Conservation (phyloP, 2,329 filamentous ascomycete species). For the Epichloe elymi region DNA sequence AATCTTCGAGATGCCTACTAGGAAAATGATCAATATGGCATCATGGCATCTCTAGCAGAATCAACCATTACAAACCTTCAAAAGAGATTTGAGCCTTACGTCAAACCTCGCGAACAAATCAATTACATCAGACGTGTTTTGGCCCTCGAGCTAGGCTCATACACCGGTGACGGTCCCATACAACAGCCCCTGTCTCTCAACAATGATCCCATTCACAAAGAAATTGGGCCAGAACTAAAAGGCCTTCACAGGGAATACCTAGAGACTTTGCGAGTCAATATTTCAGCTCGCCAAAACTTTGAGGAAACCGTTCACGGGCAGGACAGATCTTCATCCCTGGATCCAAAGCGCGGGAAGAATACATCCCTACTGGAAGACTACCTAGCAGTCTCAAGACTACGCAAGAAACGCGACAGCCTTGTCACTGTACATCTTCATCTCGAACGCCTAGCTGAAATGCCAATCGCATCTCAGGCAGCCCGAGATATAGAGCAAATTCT, state of each 20-base stretch:
- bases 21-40: not conserved
- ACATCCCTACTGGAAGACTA: constrained; percentile 32
- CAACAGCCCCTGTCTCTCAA: constrained; percentile 35
- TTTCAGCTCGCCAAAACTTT: constrained; percentile 37
- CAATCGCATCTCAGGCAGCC: constrained; percentile 35
- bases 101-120: constrained; percentile 44
- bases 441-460: constrained; percentile 35
- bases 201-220: constrained; percentile 23
- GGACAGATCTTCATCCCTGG: not conserved
- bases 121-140: constrained; percentile 42
- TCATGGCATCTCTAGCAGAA: constrained; percentile 21
- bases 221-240: constrained; percentile 23
- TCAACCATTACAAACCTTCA: constrained; percentile 22
- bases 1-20: not conserved
- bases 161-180: constrained; percentile 28
- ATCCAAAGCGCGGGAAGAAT: constrained; percentile 7
- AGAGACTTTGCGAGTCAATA: constrained; percentile 38
- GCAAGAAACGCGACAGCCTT: constrained; percentile 38
- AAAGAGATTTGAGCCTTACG: constrained; percentile 34
- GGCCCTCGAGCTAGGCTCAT: constrained; percentile 38
- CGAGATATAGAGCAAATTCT: constrained; percentile 38
- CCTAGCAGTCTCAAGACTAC: constrained; percentile 35
- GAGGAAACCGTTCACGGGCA: constrained; percentile 19
- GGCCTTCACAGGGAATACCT: constrained; percentile 43
- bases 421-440: constrained; percentile 37